Base-by-base conservation (phyloP, 345 rosid species). In the Diplotaxis tenuifolia region DNA sequence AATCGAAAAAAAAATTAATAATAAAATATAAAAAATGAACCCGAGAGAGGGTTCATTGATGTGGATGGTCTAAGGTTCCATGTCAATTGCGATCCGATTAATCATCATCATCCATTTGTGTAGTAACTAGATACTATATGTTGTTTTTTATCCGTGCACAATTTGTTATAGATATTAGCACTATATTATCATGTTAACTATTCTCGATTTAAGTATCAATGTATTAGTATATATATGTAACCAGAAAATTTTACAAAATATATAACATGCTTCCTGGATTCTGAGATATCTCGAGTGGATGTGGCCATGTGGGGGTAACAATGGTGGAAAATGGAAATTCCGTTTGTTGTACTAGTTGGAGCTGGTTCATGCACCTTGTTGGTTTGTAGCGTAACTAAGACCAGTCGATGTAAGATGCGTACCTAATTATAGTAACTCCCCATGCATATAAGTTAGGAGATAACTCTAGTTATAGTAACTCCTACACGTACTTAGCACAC, bases 251-350 rank as follows among this genome's bases (percentile, higher is more conserved):
- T 15, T 15, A 20, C 47, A 25, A 21, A 61, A 75, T 28, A 22
- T 47, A 15, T 29, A 69, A 4, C n/a, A n/a, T 69, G 79, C 61
- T 77, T 47, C 72, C 64, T 71, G 27, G 76, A 59, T 63, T 81
- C 87, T 77, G 84, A 82, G 84, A 70, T 21, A 67, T 75, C 40
- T 81, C 87, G 78, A 73, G 83, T 84, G 87, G 74, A 14, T 81
- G 84, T 84, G 83, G 25, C 25, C 1, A 23, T 3, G 3, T 23
- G 81, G 81, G 81, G 83, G 83, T 78, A 73, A 71, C 23, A 22
- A 12, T 50, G 23, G 67, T 67, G 62, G 60, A 40, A 63, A 76
- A 62, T 62, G 65, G 28, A 70, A 76, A 31, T 5, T 54, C 36
- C 71, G 66, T 70, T 36, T 62, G 60, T 42, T 62, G 65, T 28